Conservation (phyloP, 495 filamentous ascomycete species). For the Penicillium egyptiacum region DNA sequence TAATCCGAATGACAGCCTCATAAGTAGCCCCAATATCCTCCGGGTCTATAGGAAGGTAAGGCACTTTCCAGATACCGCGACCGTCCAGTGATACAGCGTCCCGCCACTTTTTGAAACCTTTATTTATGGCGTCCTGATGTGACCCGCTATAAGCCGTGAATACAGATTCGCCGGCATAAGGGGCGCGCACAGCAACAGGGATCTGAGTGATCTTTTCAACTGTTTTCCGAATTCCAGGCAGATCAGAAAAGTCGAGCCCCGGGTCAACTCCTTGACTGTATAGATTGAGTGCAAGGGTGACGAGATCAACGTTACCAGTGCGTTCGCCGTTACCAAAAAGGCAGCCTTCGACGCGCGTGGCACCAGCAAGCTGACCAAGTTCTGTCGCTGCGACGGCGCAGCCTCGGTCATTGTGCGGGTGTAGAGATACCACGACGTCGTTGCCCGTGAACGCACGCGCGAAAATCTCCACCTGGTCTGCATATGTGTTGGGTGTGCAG, state of each 20-base stretch:
- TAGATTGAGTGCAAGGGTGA: slow-evolving; percentile 83
- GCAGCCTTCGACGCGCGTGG: slow-evolving; percentile 82
- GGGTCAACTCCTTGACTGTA: slow-evolving; percentile 86
- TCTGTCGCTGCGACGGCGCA: slow-evolving; percentile 81
- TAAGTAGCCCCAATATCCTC: slow-evolving; percentile 83
- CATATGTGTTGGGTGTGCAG: slow-evolving; percentile 84
- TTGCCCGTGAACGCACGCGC: slow-evolving; percentile 55
- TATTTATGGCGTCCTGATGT: slow-evolving; percentile 92
- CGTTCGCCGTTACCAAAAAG: slow-evolving; percentile 89
- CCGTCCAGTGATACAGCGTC: not conserved
- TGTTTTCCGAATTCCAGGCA: slow-evolving; percentile 69
- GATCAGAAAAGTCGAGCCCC: slow-evolving; percentile 76
- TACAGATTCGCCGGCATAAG: slow-evolving; percentile 80
- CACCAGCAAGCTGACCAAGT: slow-evolving; percentile 84
- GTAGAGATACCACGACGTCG: slow-evolving; percentile 69
- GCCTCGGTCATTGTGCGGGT: slow-evolving; percentile 86
- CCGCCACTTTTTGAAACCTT: slow-evolving; percentile 63
- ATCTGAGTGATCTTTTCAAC: slow-evolving; percentile 86
- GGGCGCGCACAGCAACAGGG: slow-evolving; percentile 73
- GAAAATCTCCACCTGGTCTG: slow-evolving; percentile 90
- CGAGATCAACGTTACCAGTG: slow-evolving; percentile 92
- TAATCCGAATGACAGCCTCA: slow-evolving; percentile 89
- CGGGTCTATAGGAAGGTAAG: slow-evolving; percentile 85
- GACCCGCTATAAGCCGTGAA: slow-evolving; percentile 83
- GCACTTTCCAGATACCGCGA: slow-evolving; percentile 54